Conservation (phyloP, 148 eudicot genomes). For the Limonium bicolor region DNA sequence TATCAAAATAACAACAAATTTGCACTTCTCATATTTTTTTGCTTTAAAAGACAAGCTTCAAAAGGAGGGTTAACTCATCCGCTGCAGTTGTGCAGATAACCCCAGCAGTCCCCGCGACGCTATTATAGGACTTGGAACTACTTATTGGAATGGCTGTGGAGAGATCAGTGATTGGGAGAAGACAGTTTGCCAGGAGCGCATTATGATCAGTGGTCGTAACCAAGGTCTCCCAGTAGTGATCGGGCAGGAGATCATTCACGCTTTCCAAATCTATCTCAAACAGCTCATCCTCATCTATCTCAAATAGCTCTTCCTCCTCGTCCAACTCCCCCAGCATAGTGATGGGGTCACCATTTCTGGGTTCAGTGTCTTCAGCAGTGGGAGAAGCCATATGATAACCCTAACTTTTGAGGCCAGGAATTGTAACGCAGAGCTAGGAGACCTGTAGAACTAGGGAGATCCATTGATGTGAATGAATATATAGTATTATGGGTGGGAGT, state of each 20-base stretch:
- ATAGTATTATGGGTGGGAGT: background rate
- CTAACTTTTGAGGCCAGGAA: background rate
- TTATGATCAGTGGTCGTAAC: slow-evolving; percentile 12
- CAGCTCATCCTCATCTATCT: slow-evolving; percentile 36
- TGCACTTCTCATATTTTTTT: no score
- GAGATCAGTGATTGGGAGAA: slow-evolving; percentile 35
- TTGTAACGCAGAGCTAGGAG: background rate
- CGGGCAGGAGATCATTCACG: slow-evolving; percentile 21
- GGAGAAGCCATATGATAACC: slow-evolving; percentile 3
- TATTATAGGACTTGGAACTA: slow-evolving; percentile 1
- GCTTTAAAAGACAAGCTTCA: no score
- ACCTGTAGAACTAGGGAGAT: background rate
- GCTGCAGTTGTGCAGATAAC: no score
- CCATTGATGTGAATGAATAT: background rate
- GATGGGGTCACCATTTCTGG: background rate
- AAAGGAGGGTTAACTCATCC: no score
- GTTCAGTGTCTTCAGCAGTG: background rate
- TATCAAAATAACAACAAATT: no score
- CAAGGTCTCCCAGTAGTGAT: slow-evolving; percentile 29
- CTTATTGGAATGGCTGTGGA: slow-evolving; percentile 33
- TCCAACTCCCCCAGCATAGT: background rate
- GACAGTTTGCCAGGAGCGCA: slow-evolving; percentile 60
- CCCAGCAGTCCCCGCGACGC: no score
- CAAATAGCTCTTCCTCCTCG: slow-evolving; percentile 12
- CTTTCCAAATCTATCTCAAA: slow-evolving; percentile 48